These are phyloP conservation scores for Wallemia hederae DNA, from an alignment of 1,284 basidiomycete species.

Conservation along the genomic window DNA sequence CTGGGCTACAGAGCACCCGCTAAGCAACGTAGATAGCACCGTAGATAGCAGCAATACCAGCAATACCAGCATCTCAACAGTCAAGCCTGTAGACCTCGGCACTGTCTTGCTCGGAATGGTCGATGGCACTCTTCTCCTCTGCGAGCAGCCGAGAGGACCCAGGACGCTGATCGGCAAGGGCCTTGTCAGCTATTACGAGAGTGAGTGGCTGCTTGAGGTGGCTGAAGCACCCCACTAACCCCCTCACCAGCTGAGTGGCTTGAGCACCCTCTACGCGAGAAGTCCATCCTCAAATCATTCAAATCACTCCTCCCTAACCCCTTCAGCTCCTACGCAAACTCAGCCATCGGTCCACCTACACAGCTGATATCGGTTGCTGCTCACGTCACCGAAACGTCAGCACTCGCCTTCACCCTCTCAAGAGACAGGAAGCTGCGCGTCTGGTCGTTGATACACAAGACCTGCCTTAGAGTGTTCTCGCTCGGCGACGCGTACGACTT, in stretches of 20 bases:
- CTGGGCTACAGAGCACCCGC: constrained; percentile 14
- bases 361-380: constrained; percentile 4
- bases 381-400: constrained; percentile 21
- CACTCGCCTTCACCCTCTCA: constrained; percentile 54
- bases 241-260: constrained; percentile 25
- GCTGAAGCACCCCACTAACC: not conserved
- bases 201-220: constrained; percentile 1
- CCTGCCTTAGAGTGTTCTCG: constrained; percentile 23
- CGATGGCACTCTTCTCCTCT: constrained; percentile 38
- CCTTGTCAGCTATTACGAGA: constrained; percentile 1
- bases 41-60: too few relatives aligned
- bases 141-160: constrained; percentile 19
- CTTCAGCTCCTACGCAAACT: constrained; percentile 29
- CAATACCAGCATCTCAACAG: constrained; percentile 17
- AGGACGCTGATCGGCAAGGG: constrained; percentile 1
- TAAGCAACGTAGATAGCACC: constrained; percentile 12
- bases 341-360: constrained; percentile 36
- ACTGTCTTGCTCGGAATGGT: constrained; percentile 33
- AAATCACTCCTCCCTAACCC: constrained; percentile 18
- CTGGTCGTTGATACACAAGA: constrained; percentile 36
- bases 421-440: constrained; percentile 52
- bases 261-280: constrained; percentile 30
- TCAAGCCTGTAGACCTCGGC: constrained; percentile 37
- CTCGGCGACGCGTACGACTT: constrained; percentile 9
- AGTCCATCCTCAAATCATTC: constrained; percentile 29